Base-by-base conservation (phyloP, 768 basidiomycete genomes). In the Leccinum incarnatum region DNA sequence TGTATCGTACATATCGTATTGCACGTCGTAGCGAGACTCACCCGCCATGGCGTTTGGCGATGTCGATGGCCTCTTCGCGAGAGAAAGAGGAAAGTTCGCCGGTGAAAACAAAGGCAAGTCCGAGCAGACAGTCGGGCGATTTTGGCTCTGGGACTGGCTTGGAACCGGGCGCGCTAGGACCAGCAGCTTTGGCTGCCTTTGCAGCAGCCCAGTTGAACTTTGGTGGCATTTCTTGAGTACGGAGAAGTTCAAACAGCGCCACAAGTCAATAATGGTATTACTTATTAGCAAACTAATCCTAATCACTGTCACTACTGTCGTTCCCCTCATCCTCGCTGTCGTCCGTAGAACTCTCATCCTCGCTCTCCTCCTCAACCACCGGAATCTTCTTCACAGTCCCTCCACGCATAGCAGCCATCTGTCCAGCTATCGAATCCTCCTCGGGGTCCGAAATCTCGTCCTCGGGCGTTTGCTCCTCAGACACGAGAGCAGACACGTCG, bases 401-500 rank as follows among this genome's bases (percentile, higher is more conserved):
- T 4, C 95, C 95, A 47, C 91, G 86, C 93, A 99, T 93, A 47
- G 87, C 86, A 5, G 95, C 95, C 93, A 98, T 96, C 78, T 99
- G 97, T 8, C 97, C 97, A 5, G 95, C 97, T 53, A 98, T 77
- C 25, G 89, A 84, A 73, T 98, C 97, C 73, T 98, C 97, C 30
- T 98, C 97, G 0, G 97, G 97, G 51, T 98, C 97, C 0, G 95
- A 97, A 62, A 98, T 99, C 59, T 97, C 95, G 68, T 98, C 95
- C 36, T 96, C 95, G 21, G 76, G 77, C 29, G 75, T 81, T 56
- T 81, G 77, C 42, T 88, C 88, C 6, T 86, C 86, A 0, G 76
- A 76, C 11, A 71, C 77, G 17, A 88, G 75, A 1, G 78, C 78
- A 10, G 86, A 80, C 4, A 83, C 76, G 45, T 93, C 88, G 54